A percentile compares a stretch with the other conserved stretches of the same genome.
These are phyloP conservation scores for Phaffia australis DNA, from an alignment of 768 basidiomycete genomes.

Conservation along the genomic window DNA sequence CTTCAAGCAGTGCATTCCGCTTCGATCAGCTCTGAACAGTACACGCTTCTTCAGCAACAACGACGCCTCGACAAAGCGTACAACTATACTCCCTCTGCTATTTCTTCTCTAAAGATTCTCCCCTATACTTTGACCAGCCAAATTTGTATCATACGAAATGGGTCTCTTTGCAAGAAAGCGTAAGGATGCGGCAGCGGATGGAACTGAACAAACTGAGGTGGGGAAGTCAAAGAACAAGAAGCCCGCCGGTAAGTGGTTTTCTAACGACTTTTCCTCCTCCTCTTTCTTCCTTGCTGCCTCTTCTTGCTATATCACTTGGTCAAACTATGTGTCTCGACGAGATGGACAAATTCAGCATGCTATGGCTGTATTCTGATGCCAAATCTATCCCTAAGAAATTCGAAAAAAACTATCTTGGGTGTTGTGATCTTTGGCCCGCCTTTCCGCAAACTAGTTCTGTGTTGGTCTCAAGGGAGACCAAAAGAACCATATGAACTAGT, in stretches of 20 bases:
- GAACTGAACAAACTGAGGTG: conserved; percentile 28
- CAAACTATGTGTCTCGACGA: neutral
- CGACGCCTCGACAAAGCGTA: too few species aligned
- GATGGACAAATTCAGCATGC: neutral
- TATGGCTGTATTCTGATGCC: neutral
- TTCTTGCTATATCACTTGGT: neutral
- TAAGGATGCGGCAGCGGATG: conserved; percentile 21
- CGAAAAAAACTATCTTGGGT: neutral
- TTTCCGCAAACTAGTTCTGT: neutral
- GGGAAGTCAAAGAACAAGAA: conserved; percentile 38
- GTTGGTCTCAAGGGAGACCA: neutral
- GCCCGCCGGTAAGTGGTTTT: conserved; percentile 37
- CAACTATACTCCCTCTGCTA: too few species aligned
- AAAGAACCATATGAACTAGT: neutral
- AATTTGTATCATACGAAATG: neutral
- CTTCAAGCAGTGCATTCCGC: too few species aligned
- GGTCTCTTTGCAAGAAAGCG: conserved; percentile 22
- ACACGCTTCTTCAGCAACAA: too few species aligned
- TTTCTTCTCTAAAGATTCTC: too few species aligned
- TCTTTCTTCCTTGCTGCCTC: neutral
- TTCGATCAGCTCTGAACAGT: too few species aligned
- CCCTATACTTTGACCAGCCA: too few species aligned
- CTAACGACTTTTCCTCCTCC: neutral
- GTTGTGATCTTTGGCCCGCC: neutral
- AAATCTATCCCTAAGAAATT: neutral